A percentile compares a stretch with the other conserved stretches of the same genome.
Conservation (phyloP, 2,329 filamentous ascomycete genomes). For the Nigrograna mackinnonii region DNA sequence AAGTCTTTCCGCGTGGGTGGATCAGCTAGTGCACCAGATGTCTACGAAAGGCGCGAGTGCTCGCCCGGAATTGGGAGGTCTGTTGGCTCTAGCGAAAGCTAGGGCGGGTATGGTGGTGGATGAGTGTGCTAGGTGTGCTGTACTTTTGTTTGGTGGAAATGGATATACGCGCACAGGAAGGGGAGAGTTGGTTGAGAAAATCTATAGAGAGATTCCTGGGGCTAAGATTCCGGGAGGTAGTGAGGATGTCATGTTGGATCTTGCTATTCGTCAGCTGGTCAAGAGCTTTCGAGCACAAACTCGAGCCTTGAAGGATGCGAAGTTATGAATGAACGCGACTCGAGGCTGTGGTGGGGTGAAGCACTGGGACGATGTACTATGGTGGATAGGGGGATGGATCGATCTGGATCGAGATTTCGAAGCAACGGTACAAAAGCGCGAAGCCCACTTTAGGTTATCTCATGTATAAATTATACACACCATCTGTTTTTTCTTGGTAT, state of each 20-base stretch:
- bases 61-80: conserved; percentile 67
- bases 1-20: conserved; percentile 72
- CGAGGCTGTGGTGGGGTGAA: too few relatives aligned
- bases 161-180: conserved; percentile 71
- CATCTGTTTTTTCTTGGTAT: too few relatives aligned
- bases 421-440: too few relatives aligned
- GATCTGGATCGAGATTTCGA: too few relatives aligned
- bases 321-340: too few relatives aligned
- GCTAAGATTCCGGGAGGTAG: conserved; percentile 68
- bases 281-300: conserved; percentile 70
- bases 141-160: conserved; percentile 74
- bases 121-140: conserved; percentile 70
- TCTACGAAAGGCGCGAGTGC: conserved; percentile 61
- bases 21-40: conserved; percentile 72
- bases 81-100: conserved; percentile 74
- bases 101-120: conserved; percentile 72
- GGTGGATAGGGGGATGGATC: too few relatives aligned
- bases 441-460: too few relatives aligned
- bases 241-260: conserved; percentile 74
- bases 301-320: too few relatives aligned
- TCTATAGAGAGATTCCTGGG: conserved; percentile 67
- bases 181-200: conserved; percentile 71
- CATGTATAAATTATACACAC: too few relatives aligned
- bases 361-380: too few relatives aligned
- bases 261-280: conserved; percentile 70